These are phyloP conservation scores for Globisporangium emineosum DNA, from an alignment of 352 stramenopile genomes.

Conservation along the genomic window DNA sequence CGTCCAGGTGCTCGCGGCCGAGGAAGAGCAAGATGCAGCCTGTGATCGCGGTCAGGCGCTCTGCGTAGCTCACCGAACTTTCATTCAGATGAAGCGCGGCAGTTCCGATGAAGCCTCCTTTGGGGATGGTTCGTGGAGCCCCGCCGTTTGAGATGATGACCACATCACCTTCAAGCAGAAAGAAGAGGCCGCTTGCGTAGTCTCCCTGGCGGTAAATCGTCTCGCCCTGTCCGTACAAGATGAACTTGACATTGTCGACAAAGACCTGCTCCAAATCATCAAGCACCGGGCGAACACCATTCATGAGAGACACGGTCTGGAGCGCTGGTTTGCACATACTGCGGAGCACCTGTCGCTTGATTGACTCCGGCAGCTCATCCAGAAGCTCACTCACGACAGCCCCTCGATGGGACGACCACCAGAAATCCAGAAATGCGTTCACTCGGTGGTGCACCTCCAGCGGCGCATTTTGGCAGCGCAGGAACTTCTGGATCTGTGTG, in stretches of 20 bases:
- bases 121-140: conserved; percentile 20
- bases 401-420: conserved; percentile 38
- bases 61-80: conserved; percentile 47
- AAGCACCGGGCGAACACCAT: conserved; percentile 14
- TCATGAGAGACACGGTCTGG: conserved; percentile 25
- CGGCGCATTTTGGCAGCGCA: conserved; percentile 33
- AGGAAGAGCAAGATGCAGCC: conserved; percentile 58
- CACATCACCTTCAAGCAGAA: conserved; percentile 52
- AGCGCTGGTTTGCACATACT: conserved; percentile 31
- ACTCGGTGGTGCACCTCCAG: conserved; percentile 31
- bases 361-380: conserved; percentile 22
- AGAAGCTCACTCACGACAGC: conserved; percentile 33
- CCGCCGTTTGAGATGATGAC: conserved; percentile 26
- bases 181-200: conserved; percentile 58
- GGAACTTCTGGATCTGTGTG: conserved; percentile 34
- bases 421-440: conserved; percentile 42
- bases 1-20: conserved; percentile 43
- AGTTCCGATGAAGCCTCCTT: conserved; percentile 51
- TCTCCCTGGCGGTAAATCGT: conserved; percentile 38
- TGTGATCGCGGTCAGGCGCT: conserved; percentile 55
- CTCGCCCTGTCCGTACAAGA: conserved; percentile 35
- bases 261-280: conserved; percentile 34
- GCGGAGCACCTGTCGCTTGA: conserved; percentile 28
- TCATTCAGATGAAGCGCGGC: conserved; percentile 48
- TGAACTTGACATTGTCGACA: conserved; percentile 30